phyloP scores from a whole-genome alignment of 805 yeast genomes.

The Candida takata region DNA sequence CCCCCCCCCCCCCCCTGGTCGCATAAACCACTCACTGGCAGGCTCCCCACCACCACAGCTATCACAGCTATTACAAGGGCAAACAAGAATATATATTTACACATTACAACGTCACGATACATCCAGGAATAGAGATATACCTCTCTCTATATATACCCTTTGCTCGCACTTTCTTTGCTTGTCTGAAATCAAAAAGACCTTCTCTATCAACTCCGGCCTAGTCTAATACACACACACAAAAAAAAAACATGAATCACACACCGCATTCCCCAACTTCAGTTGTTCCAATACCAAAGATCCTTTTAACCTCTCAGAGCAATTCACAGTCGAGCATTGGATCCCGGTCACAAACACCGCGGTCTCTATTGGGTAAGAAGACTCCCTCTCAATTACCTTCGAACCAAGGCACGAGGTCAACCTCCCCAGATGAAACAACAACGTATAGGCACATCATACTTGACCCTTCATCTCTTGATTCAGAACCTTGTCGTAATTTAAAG shows the following conservation, averaged over 20 bases:
- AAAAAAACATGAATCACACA: too few species aligned
- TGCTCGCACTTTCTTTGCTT: too few species aligned
- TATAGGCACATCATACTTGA: constrained; percentile 1
- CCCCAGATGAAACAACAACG: not conserved
- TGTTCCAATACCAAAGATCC: constrained; percentile 1
- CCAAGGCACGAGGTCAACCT: not conserved
- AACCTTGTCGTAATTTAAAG: not conserved
- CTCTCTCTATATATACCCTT: too few species aligned
- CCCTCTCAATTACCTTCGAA: too few species aligned
- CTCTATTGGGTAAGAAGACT: too few species aligned
- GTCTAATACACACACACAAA: too few species aligned
- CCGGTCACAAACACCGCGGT: too few species aligned
- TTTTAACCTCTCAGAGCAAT: constrained; percentile 1
- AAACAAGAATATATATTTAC: too few species aligned
- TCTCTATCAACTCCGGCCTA: too few species aligned
- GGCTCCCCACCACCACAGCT: not conserved
- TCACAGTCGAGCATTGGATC: not conserved
- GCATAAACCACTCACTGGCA: not conserved
- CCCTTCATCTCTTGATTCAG: not conserved
- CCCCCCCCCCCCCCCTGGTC: not conserved
- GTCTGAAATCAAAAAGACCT: too few species aligned
- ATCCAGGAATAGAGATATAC: too few species aligned
- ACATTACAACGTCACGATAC: too few species aligned
- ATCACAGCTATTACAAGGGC: not conserved
- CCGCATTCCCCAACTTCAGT: not conserved